phyloP scores from a whole-genome alignment of 2,329 filamentous ascomycete species.

The Didymella glomerata region DNA sequence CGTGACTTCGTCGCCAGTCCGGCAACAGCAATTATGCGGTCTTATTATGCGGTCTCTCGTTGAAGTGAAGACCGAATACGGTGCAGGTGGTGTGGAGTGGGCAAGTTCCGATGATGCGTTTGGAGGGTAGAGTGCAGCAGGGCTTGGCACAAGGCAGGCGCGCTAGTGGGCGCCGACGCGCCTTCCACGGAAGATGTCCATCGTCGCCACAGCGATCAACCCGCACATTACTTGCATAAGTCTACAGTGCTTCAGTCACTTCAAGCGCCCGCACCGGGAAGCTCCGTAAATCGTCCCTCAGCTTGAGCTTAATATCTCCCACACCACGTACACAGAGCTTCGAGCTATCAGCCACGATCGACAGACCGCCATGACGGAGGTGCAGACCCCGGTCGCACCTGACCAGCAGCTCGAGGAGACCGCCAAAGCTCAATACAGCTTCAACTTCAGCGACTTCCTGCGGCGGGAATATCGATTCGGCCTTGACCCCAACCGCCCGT shows the following conservation, averaged over 20 bases:
- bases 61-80: neutral
- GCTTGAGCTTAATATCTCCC: neutral
- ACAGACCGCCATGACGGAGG: slow-evolving; percentile 39
- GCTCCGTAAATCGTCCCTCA: neutral
- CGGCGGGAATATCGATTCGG: slow-evolving; percentile 84
- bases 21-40: too few species aligned
- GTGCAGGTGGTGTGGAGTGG: slow-evolving; percentile 9
- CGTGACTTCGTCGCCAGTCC: neutral
- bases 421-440: slow-evolving; percentile 64
- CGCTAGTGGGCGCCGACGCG: slow-evolving; percentile 17
- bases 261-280: neutral
- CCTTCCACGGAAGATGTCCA: slow-evolving; percentile 11
- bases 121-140: slow-evolving; percentile 4
- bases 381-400: slow-evolving; percentile 34
- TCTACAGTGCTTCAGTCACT: neutral
- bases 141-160: slow-evolving; percentile 10
- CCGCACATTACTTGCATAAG: slow-evolving; percentile 1
- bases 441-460: slow-evolving; percentile 87
- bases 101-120: neutral
- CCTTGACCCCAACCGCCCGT: slow-evolving; percentile 72
- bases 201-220: slow-evolving; percentile 7
- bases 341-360: neutral
- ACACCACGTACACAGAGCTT: neutral
- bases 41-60: neutral
- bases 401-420: slow-evolving; percentile 43